Percentiles rank a stretch among this genome's conserved stretches.
Evolutionary conservation across 2,329 filamentous ascomycete genomes (phyloP).

Genomic region (Penicillium fuscoglaucum): DNA sequence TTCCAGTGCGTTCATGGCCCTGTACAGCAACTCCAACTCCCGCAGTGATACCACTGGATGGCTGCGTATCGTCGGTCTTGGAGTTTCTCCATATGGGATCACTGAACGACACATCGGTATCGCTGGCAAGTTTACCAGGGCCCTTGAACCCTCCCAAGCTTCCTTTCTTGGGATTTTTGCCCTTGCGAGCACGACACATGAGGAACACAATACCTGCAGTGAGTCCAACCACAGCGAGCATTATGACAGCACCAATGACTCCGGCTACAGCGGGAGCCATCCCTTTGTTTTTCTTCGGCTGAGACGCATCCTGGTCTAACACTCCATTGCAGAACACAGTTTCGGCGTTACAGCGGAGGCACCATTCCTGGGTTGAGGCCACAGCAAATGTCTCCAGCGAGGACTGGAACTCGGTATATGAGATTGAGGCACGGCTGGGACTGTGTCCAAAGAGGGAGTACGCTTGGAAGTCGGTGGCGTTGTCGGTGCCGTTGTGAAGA

Average conservation of each 20-base stretch:
- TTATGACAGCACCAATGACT: conserved; percentile 57
- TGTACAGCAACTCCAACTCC: conserved; percentile 28
- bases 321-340: conserved; percentile 55
- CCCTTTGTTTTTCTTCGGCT: conserved; percentile 16
- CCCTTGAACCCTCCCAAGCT: conserved; percentile 59
- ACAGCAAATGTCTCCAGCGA: conserved; percentile 48
- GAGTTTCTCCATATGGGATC: conserved; percentile 43
- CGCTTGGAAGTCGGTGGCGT: conserved; percentile 13
- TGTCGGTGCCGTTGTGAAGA: conserved; percentile 57
- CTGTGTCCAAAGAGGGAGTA: conserved; percentile 15
- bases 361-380: conserved; percentile 54
- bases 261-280: conserved; percentile 52
- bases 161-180: conserved; percentile 33
- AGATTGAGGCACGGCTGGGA: conserved; percentile 49
- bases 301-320: conserved; percentile 19
- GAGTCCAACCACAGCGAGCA: conserved; percentile 49
- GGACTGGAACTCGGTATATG: conserved; percentile 52
- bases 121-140: conserved; percentile 54
- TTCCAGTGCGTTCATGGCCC: conserved; percentile 56
- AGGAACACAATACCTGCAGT: conserved; percentile 44
- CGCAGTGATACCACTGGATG: conserved; percentile 21
- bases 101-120: conserved; percentile 52
- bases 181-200: conserved; percentile 49
- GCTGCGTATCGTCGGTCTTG: conserved; percentile 34
- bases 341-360: conserved; percentile 47